Percentiles rank a stretch among this genome's conserved stretches.
These are phyloP conservation scores for Magnaporthales sp. DNA, from an alignment of 2,329 filamentous ascomycete genomes.

Conservation along the genomic window DNA sequence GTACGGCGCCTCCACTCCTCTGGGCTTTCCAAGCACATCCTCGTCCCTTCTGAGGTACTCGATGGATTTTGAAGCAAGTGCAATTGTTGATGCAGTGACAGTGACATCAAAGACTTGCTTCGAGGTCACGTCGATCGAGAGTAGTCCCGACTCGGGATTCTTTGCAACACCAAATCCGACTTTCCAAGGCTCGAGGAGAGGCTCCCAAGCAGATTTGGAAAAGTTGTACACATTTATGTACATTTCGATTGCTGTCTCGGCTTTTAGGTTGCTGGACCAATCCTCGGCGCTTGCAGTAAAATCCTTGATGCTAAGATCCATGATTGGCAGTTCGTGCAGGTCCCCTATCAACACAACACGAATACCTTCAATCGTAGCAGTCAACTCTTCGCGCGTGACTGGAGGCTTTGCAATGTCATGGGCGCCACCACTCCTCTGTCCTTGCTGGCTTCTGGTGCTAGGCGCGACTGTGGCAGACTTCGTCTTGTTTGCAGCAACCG, in stretches of 20 bases:
- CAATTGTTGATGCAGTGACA: slow-evolving; percentile 87
- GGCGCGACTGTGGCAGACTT: slow-evolving; percentile 21
- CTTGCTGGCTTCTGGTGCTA: slow-evolving; percentile 11
- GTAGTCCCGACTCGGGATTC: slow-evolving; percentile 62
- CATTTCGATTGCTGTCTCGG: slow-evolving; percentile 83
- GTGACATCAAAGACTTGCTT: slow-evolving; percentile 88
- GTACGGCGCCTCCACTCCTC: slow-evolving; percentile 86
- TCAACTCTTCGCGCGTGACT: slow-evolving; percentile 61
- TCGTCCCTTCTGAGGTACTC: slow-evolving; percentile 83
- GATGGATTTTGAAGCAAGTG: slow-evolving; percentile 84
- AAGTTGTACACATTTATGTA: slow-evolving; percentile 99
- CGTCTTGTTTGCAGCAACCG: slow-evolving; percentile 31
- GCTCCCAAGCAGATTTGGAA: slow-evolving; percentile 97
- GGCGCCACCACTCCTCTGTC: slow-evolving; percentile 5
- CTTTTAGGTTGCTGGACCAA: slow-evolving; percentile 83
- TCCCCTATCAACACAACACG: slow-evolving; percentile 93
- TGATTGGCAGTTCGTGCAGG: slow-evolving; percentile 85
- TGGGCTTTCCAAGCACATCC: slow-evolving; percentile 86
- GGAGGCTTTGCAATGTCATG: slow-evolving; percentile 23
- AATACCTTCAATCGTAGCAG: slow-evolving; percentile 78
- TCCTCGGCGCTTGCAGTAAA: slow-evolving; percentile 80
- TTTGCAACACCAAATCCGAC: slow-evolving; percentile 84
- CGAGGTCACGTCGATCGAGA: slow-evolving; percentile 80
- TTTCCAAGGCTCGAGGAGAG: slow-evolving; percentile 91
- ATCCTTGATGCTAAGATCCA: slow-evolving; percentile 88